Evolutionary conservation across 108 stramenopile species (phyloP).

Genomic region (Bacterosira constricta): DNA sequence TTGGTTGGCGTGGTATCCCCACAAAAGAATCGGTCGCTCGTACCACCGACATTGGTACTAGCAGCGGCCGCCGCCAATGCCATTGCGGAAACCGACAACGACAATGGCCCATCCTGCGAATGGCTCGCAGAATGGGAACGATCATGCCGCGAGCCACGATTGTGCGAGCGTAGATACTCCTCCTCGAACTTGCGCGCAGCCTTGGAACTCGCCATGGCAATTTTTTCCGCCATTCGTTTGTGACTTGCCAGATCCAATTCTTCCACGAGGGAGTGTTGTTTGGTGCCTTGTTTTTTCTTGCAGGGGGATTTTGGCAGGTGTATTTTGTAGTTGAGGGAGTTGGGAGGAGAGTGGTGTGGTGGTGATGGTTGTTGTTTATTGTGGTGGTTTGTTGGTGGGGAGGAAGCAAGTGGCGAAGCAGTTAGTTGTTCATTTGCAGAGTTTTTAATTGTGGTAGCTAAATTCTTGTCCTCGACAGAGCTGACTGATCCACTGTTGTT

Average conservation of each 20-base stretch:
- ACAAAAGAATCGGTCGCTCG: neutral
- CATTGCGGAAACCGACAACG: neutral
- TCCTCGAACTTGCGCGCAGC: constrained; percentile 69
- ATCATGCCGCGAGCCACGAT: constrained; percentile 4
- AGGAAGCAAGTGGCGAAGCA: too few species aligned
- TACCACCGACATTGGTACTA: neutral
- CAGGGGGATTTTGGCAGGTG: constrained; percentile 32
- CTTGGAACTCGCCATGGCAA: constrained; percentile 70
- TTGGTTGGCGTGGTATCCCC: neutral
- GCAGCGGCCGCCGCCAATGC: neutral
- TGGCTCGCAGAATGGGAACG: too few species aligned
- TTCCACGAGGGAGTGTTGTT: constrained; percentile 32
- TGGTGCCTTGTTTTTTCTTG: constrained; percentile 34
- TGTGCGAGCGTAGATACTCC: constrained; percentile 32
- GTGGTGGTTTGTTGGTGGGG: too few species aligned
- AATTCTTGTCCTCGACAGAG: too few species aligned
- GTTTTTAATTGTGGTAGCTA: too few species aligned
- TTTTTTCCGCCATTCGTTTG: constrained; percentile 65
- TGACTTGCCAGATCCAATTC: constrained; percentile 45
- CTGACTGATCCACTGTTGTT: too few species aligned
- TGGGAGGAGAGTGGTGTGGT: neutral
- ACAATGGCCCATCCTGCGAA: too few species aligned
- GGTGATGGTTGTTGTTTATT: neutral
- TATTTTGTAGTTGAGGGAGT: constrained; percentile 25
- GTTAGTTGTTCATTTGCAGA: too few species aligned